Conservation (phyloP, 345 rosid genomes). For the Litchi chinensis region DNA sequence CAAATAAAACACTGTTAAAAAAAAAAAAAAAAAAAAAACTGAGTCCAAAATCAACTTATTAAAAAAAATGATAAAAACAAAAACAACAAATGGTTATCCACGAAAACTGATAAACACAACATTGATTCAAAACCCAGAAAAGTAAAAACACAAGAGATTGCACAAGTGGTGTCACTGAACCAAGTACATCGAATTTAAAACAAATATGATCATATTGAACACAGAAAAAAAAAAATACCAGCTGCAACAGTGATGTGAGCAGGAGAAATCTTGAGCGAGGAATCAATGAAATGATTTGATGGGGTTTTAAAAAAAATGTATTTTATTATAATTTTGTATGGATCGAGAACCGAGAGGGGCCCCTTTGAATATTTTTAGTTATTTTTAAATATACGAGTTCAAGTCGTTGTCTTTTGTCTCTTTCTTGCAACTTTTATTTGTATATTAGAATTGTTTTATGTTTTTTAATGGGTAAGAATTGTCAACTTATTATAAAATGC, state of each 20-base stretch:
- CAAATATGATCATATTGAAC: neutral
- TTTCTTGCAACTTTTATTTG: neutral
- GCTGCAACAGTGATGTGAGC: neutral
- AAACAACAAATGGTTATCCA: neutral
- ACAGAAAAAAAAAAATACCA: neutral
- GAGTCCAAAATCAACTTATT: neutral
- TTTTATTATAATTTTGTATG: neutral
- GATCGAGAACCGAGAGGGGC: neutral
- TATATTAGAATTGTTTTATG: too few species aligned
- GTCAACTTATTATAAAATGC: too few species aligned
- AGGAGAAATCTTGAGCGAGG: neutral
- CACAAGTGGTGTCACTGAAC: neutral
- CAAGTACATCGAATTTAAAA: neutral
- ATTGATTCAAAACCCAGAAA: slow-evolving; percentile 1
- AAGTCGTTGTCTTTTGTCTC: neutral
- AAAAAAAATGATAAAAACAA: neutral
- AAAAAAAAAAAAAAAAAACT: neutral
- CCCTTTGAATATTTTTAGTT: neutral
- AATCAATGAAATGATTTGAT: neutral
- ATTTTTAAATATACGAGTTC: neutral
- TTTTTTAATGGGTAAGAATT: too few species aligned
- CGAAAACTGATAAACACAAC: neutral
- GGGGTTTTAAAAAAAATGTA: neutral
- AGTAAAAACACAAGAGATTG: neutral
- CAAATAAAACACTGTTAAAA: neutral